Percentiles rank a stretch among this genome's conserved stretches.
Conservation (phyloP, 2,329 filamentous ascomycete species). For the Diaporthe sp. region DNA sequence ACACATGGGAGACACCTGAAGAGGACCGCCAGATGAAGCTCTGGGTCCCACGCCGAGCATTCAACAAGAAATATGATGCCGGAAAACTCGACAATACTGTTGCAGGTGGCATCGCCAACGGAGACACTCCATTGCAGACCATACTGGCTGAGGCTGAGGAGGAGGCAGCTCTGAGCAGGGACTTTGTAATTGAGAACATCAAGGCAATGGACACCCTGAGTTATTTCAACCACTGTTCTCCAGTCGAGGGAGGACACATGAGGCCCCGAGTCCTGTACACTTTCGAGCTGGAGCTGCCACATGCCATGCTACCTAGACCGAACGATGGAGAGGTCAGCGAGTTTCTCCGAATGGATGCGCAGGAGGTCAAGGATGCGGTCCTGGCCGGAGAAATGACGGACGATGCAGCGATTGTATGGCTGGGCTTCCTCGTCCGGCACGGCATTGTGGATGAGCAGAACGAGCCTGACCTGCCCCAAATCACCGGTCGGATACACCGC, state of each 20-base stretch:
- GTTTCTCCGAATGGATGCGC: conserved; percentile 17
- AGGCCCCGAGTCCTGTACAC: background rate
- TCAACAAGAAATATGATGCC: background rate
- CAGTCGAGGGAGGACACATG: background rate
- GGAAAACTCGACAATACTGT: conserved; percentile 10
- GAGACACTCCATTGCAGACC: background rate
- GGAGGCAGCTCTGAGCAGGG: background rate
- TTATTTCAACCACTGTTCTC: background rate
- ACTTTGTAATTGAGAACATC: background rate
- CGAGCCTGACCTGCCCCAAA: conserved; percentile 1
- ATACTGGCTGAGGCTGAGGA: background rate
- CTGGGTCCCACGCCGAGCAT: background rate
- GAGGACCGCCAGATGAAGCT: background rate
- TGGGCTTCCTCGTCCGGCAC: conserved; percentile 17
- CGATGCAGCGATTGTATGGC: conserved; percentile 13
- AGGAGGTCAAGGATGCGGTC: background rate
- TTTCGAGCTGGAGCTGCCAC: background rate
- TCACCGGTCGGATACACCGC: conserved; percentile 14
- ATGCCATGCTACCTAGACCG: background rate
- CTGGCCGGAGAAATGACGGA: conserved; percentile 19
- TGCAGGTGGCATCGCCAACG: background rate
- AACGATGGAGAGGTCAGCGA: background rate
- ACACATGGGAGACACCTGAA: background rate
- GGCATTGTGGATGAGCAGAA: conserved; percentile 15
- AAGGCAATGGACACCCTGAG: background rate